Evolutionary conservation across 2,329 filamentous ascomycete genomes (phyloP), one percentile per base, ranked within the genome.

Genomic region (Zalaria sp.): DNA sequence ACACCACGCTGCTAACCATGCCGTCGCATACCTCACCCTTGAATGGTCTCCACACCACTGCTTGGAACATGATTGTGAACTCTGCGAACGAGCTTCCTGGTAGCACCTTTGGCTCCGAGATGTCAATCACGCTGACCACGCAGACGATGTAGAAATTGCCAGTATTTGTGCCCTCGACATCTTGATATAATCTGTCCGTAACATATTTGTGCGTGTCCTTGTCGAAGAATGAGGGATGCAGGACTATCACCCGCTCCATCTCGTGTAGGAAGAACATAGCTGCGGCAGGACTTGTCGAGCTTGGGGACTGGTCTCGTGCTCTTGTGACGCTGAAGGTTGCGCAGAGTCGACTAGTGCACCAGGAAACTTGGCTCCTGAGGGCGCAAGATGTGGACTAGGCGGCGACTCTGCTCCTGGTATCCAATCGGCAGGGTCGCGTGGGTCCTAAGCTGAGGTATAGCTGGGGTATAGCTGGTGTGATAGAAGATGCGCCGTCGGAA

Each of bases 1-100:
- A 79, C 58, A 95, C 93, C 53, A 96, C 86, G 26, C 83, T 89
- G 50, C 81, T 83, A 45, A 96, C 89, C 51, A 94, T 80, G 35
- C 87, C 89, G 71, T 98, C 91, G 55, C 96, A 91, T 62, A 91
- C 93, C 72, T 98, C 91, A 57, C 91, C 89, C 65, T 91, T 89
- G 71, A 96, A 98, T 7, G 91, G 91, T 56, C 89, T 78, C 89
- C 89, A 98, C 44, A 98, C 86, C 46, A 98, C 89, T 41, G 91
- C 91, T 46, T 88, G 84, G 61, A 95, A 98, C 54, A 83, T 79
- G 38, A 98, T 87, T 0, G 84, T 93, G 59, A 95, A 98, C 63
- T 95, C 86, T 18, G 91, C 89, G 51, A 93, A 73, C 6, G 88
- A 91, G 47, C 83, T 93, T 5, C 89, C 85, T 3, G 91, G 89